A percentile compares a stretch with the other conserved stretches of the same genome.
These are phyloP conservation scores for Paecilomyces formosus DNA, from an alignment of 2,329 filamentous ascomycete genomes.

Conservation along the genomic window DNA sequence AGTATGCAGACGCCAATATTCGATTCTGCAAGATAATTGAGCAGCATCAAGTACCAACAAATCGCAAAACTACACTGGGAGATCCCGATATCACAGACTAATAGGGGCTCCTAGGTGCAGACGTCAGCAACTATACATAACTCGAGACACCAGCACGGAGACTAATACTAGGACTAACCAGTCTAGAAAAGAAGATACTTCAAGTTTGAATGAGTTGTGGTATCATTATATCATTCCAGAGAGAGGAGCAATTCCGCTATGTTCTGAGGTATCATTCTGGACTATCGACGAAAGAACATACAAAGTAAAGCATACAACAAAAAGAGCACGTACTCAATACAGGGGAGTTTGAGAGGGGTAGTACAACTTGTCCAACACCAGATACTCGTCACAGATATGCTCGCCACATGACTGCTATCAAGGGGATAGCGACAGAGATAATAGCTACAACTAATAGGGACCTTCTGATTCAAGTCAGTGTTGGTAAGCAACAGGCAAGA, in stretches of 20 bases:
- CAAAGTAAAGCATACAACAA: constrained; percentile 10
- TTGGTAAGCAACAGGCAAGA: constrained; percentile 7
- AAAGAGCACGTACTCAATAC: constrained; percentile 22
- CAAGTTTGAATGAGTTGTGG: neutral
- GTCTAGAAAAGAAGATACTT: neutral
- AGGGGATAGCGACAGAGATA: constrained; percentile 16
- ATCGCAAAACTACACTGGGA: neutral
- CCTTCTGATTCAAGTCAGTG: constrained; percentile 25
- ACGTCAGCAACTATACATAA: neutral
- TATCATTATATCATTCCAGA: constrained; percentile 1
- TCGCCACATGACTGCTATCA: constrained; percentile 24
- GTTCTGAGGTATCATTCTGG: constrained; percentile 7
- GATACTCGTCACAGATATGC: constrained; percentile 16
- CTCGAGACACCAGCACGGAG: neutral
- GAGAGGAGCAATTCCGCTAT: neutral
- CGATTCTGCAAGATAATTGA: neutral
- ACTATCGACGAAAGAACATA: constrained; percentile 1
- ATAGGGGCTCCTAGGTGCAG: neutral
- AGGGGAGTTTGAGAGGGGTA: constrained; percentile 23
- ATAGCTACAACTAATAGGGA: constrained; percentile 16
- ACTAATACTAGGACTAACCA: neutral
- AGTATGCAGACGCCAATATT: neutral
- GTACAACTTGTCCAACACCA: constrained; percentile 6
- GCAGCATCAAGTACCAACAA: neutral
- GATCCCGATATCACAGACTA: neutral